A percentile compares a stretch with the other conserved stretches of the same genome.
phyloP scores from a whole-genome alignment of 176 grass and related monocot species.

The Elaeis guineensis region DNA sequence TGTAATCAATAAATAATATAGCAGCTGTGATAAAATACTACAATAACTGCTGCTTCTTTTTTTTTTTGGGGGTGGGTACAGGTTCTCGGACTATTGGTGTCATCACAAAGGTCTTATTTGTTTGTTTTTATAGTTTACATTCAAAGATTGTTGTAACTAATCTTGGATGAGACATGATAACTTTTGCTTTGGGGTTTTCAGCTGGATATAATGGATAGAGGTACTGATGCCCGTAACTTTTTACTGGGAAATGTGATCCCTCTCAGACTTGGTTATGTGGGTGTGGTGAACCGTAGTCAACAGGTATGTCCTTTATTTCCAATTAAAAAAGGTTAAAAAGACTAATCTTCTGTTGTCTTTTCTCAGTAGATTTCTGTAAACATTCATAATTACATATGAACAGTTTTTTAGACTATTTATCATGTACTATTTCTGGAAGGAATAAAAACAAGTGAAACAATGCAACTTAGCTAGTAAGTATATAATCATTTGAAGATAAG shows the following conservation, averaged over 20 bases:
- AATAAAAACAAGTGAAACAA: too few relatives aligned
- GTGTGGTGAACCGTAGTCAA: constrained; percentile 84
- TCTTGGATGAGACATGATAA: constrained; percentile 2
- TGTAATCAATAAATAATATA: too few relatives aligned
- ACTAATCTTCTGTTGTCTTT: too few relatives aligned
- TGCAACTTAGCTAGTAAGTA: too few relatives aligned
- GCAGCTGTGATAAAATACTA: too few relatives aligned
- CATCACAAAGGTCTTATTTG: constrained; percentile 79
- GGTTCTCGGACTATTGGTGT: constrained; percentile 98
- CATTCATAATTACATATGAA: too few relatives aligned
- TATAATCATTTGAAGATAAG: too few relatives aligned
- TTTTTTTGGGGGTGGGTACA: constrained; percentile 10
- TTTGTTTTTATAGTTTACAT: constrained; percentile 5
- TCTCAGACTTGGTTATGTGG: constrained; percentile 83
- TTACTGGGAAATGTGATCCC: constrained; percentile 96
- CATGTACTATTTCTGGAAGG: too few relatives aligned
- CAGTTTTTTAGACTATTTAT: too few relatives aligned
- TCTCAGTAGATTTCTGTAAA: too few relatives aligned
- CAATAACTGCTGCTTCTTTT: neutral
- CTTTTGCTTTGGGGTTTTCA: constrained; percentile 31
- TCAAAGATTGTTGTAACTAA: neutral
- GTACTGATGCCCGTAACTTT: constrained; percentile 95
- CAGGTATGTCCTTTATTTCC: constrained; percentile 38
- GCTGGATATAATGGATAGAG: constrained; percentile 99
- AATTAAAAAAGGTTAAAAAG: neutral